A percentile compares a stretch with the other conserved stretches of the same genome.
These are phyloP conservation scores for Suillus variegatus DNA, from an alignment of 768 basidiomycete genomes.

Conservation along the genomic window DNA sequence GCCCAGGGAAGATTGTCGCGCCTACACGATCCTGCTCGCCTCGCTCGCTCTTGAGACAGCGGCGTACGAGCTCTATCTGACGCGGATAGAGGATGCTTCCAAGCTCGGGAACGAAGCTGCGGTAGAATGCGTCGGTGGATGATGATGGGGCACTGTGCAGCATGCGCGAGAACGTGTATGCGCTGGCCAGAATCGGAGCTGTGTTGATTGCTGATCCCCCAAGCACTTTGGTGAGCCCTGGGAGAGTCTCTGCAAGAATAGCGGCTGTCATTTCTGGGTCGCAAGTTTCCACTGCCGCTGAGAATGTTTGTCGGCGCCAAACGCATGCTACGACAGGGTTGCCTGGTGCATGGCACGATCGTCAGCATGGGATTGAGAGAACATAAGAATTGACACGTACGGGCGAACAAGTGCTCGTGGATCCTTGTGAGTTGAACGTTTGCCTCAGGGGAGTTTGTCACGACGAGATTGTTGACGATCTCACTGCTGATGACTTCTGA, in stretches of 20 bases:
- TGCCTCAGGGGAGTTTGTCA: conserved; percentile 83
- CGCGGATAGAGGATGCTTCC: conserved; percentile 71
- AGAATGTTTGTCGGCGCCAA: conserved; percentile 89
- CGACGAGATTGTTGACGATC: conserved; percentile 82
- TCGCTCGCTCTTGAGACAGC: conserved; percentile 75
- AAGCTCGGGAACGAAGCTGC: conserved; percentile 84
- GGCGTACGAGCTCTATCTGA: conserved; percentile 83
- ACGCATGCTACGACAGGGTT: conserved; percentile 88
- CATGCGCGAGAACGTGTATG: conserved; percentile 83
- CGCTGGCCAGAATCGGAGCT: conserved; percentile 65
- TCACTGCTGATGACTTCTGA: conserved; percentile 74
- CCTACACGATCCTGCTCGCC: conserved; percentile 78
- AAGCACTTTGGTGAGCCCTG: conserved; percentile 59
- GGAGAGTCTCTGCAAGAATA: conserved; percentile 74
- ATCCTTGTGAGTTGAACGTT: conserved; percentile 84
- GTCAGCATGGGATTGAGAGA: neutral
- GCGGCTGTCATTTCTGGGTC: conserved; percentile 67
- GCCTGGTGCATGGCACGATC: conserved; percentile 41
- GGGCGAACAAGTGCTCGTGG: conserved; percentile 84
- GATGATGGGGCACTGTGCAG: conserved; percentile 68
- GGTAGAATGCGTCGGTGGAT: conserved; percentile 71
- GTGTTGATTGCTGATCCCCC: conserved; percentile 43
- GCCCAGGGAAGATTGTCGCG: conserved; percentile 83
- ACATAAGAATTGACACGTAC: conserved; percentile 42
- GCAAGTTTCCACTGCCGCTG: conserved; percentile 78